phyloP scores from a whole-genome alignment of 2,329 filamentous ascomycete genomes.

The Remersonia thermophila region DNA sequence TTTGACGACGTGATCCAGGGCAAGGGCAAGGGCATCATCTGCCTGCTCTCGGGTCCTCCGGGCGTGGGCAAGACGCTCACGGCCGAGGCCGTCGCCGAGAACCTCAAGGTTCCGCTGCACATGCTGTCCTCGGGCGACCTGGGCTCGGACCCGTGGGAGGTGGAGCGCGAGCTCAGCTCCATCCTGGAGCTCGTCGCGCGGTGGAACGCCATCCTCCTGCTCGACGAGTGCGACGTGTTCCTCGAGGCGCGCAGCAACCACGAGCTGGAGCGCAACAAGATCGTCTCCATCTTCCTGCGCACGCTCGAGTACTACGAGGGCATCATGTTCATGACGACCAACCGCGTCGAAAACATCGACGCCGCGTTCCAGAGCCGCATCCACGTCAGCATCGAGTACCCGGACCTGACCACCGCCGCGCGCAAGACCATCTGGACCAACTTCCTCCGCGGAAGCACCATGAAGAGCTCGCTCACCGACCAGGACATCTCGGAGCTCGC shows the following conservation, averaged over 20 bases:
- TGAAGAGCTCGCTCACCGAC: slow-evolving; percentile 19
- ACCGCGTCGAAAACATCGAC: slow-evolving; percentile 33
- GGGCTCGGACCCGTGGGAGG: slow-evolving; percentile 49
- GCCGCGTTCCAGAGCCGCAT: slow-evolving; percentile 35
- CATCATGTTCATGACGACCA: slow-evolving; percentile 37
- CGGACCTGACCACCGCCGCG: slow-evolving; percentile 26
- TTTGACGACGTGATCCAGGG: slow-evolving; percentile 42
- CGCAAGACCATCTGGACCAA: slow-evolving; percentile 28
- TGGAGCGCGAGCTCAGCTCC: slow-evolving; percentile 53
- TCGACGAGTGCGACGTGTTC: slow-evolving; percentile 49
- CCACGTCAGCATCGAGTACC: slow-evolving; percentile 36
- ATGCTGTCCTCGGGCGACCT: slow-evolving; percentile 54
- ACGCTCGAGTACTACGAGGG: slow-evolving; percentile 37
- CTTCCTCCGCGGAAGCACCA: slow-evolving; percentile 25
- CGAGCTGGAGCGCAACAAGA: slow-evolving; percentile 28
- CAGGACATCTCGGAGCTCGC: slow-evolving; percentile 27
- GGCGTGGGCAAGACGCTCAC: slow-evolving; percentile 40
- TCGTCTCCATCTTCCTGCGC: slow-evolving; percentile 29
- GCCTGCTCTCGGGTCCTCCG: slow-evolving; percentile 35
- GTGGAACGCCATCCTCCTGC: slow-evolving; percentile 59
- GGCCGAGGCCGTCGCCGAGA: slow-evolving; percentile 37
- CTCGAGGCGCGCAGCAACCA: slow-evolving; percentile 28
- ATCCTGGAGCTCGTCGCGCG: slow-evolving; percentile 62
- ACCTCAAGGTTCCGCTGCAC: slow-evolving; percentile 36
- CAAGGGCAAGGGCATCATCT: slow-evolving; percentile 39